Base-by-base conservation (phyloP, 1,139 yeast species). In the Taphrina flavorubra region DNA sequence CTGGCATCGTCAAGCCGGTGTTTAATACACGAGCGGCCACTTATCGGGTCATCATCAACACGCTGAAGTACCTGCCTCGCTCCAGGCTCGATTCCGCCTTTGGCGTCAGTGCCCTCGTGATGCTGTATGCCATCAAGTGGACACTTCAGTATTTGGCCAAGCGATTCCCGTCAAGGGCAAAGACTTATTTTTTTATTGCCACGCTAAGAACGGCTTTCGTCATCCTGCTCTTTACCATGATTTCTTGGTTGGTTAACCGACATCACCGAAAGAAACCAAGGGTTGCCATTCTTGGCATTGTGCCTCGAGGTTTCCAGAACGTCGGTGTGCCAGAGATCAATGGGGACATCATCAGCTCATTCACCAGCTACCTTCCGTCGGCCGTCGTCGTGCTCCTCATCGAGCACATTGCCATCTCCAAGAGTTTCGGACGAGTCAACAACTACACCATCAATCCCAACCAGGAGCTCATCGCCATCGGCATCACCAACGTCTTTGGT, bases 391-490 rank as follows among this genome's bases (percentile, higher is more conserved):
- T 92, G 70, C 83, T 92, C 74, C 84, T 92, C 71, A 83, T 92
- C 74, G 97, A 92, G 79, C 98, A 92, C 78, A 92, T 92, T 77
- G 94, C 97, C 69, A 92, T 92, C 75, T 84, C 97, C 68, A 92
- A 92, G 78, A 90, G 97, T 2, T 92, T 92, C 76, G 98, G 97
- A 71, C 85, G 97, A 79, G 82, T 92, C 74, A 92, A 92, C 77
- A 97, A 90, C 77, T 92, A 92, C 79, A 90, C 90, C 75, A 88
- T 92, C 75, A 84, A 87, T 71, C 97, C 98, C 60, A 92, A 92
- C 79, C 98, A 92, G 81, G 98, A 92, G 78, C 84, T 92, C 71
- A 85, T 92, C 76, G 97, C 98, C 51, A 92, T 92, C 79, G 98
- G 98, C 76, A 89, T 89, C 59, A 89, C 94, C 70, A 92, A 92